Percentiles rank a stretch among this genome's conserved stretches.
These are phyloP conservation scores for Cymodocea nodosa DNA, from an alignment of 116 monocot species.

Conservation along the genomic window DNA sequence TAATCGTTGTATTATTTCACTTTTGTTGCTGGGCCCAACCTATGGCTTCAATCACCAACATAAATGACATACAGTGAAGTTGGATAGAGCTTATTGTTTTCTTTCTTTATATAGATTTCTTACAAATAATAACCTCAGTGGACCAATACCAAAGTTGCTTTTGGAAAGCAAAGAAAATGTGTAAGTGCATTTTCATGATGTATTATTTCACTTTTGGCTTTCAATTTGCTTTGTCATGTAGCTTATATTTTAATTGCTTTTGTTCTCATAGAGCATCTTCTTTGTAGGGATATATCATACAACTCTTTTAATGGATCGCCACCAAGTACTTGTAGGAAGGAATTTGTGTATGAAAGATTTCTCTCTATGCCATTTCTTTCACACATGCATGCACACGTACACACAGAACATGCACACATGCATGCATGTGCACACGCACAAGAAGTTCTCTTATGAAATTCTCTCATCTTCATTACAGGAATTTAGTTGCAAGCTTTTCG, in stretches of 20 bases:
- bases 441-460: neutral
- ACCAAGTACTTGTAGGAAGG: neutral
- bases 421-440: too few relatives aligned
- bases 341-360: constrained; percentile 1
- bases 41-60: neutral
- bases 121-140: constrained; percentile 51
- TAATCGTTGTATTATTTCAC: too few relatives aligned
- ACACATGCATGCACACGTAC: too few relatives aligned
- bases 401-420: too few relatives aligned
- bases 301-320: constrained; percentile 17
- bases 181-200: neutral
- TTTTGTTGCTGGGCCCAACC: too few relatives aligned
- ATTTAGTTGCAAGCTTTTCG: constrained; percentile 14
- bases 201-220: neutral
- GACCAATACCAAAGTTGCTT: constrained; percentile 10
- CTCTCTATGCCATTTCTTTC: neutral
- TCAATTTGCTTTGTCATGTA: neutral
- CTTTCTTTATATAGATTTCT: constrained; percentile 30
- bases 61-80: neutral
- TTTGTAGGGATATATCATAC: constrained; percentile 39
- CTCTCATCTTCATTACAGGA: constrained; percentile 5
- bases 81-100: neutral
- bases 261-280: neutral
- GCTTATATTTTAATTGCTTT: neutral
- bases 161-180: neutral